Evolutionary conservation across 352 stramenopile genomes (phyloP), one percentile per base, ranked within the genome.

Genomic region (Aphanomyces euteiches): DNA sequence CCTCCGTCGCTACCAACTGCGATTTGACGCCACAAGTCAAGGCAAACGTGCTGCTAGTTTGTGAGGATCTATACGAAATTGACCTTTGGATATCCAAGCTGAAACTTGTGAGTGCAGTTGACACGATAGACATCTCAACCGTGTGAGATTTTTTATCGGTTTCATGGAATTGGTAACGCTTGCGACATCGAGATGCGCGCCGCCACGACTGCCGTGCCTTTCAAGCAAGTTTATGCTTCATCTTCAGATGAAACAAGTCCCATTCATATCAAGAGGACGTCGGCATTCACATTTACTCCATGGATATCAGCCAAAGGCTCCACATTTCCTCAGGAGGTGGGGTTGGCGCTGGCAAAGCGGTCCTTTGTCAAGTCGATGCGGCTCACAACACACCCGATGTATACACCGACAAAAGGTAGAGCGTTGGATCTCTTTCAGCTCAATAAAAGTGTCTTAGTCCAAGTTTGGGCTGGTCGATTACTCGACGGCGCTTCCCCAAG

Each of bases 281-380:
- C 8, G 64, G 61, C 19, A 45, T 39, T 7, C n/a, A 59, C 28
- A 36, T 70, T n/a, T 12, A 28, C 40, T 28, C n/a, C 36, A 3
- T 70, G 64, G 64, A 38, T 70, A 5, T 70, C 64, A 17, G 47
- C 64, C n/a, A 70, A 70, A 15, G 59, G 47, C 8, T 70, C 47
- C 40, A 47, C 4, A 7, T 70, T 61, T 39, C 64, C 64, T 19
- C 64, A 70, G 15, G 64, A 70, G 21, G 43, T 70, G 8, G 64
- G 64, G 12, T 40, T 70, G 19, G 39, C 37, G 3, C 40, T 70
- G 5, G 36, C 64, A 5, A 28, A 12, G n/a, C 64, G 64, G 5
- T 19, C 64, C 12, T 70, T 50, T 34, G 47, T 70, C 50, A 70
- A 70, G 39, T 54, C 64, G 2, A 60, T 70, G 15, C 64, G 64